Base-by-base conservation (phyloP, 768 basidiomycete genomes). In the Crucibulum laeve region DNA sequence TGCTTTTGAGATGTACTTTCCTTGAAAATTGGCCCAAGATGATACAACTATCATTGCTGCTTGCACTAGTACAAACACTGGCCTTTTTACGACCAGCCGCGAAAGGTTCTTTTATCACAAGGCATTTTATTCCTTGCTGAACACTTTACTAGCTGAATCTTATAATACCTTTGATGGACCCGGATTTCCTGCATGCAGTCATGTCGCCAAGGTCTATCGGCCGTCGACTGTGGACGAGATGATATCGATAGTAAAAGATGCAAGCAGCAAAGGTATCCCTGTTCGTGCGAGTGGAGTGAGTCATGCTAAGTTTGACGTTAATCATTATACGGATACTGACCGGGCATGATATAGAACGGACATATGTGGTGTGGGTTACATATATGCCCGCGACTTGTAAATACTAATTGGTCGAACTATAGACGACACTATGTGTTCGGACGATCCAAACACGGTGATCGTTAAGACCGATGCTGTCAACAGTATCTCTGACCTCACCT, bases 371-470 rank as follows among this genome's bases (percentile, higher is more conserved):
- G 65, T 65, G 43, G 45, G 62, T 45, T 11, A 15, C 13, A 19
- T 21, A 14, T 25, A 4, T 19, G 6, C 8, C 34, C 2, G 22
- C 15, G 10, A 22, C 8, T 5, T 15, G 4, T 14, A 5, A 5
- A 18, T 10, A n/a, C 14, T 30, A 7, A 7, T 7, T 30, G 5
- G 5, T 3, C 19, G 21, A 14, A 44, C 8, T 42, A 13, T 36
- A 65, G 63, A 62, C 41, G 62, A 67, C 40, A 67, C 64, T 24
- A 65, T 67, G 65, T 67, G 64, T 42, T 62, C 63, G 23, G 65
- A 65, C 41, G 63, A 65, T 42, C 56, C 63, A 0, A 52, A 54
- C 23, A 65, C 65, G 17, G 46, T 64, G 14, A 65, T 67, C 33
- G 50, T 67, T 52, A 62, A 61, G 42, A 67, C 65, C 3, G 62